Base-by-base conservation (phyloP, 2,329 filamentous ascomycete genomes). In the Stagonosporopsis tanaceti region DNA sequence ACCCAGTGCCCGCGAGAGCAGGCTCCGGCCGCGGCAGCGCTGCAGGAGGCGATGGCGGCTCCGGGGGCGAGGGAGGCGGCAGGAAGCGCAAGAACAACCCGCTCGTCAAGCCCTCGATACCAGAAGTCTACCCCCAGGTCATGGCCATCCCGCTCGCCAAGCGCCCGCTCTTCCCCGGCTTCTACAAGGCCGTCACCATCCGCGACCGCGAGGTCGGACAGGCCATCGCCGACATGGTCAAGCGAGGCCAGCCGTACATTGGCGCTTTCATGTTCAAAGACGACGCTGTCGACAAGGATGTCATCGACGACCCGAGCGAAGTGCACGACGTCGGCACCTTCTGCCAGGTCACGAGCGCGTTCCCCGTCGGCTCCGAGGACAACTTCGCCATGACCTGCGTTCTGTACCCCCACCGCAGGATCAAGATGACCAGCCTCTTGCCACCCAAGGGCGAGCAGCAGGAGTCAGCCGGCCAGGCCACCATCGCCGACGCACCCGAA, bases 101-200 rank as follows among this genome's bases (percentile, higher is more conserved):
- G 24, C 82, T 98, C 37, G 87, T 92, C 68, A 98, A 98, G 79
- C 91, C 93, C 1, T 87, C 89, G 2, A 90, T 98, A 14, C 95
- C 95, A 14, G 95, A 99, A 60, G 89, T 97, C 40, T 99, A 99
- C 75, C 95, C 95, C 3, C 95, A 98, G 75, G 93, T 99, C 53
- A 92, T 99, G 85, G 94, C 94, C 2, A 96, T 99, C 53, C 95
- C 95, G 7, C 97, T 99, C 69, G 91, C 92, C 27, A 93, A 96
- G 76, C 86, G 95, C 50, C 95, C 95, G 11, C 81, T 99, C 12
- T 99, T 98, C 78, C 95, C 95, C 1, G 95, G 95, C 1, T 99
- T 98, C 78, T 99, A 99, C 82, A 99, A 99, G 79, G 94, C 95
- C 9, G 95, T 99, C 66, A 99, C 94, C 3, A 96, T 99, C 66